Conservation (phyloP, 139 green algal species). For the Pleodorina starrii region DNA sequence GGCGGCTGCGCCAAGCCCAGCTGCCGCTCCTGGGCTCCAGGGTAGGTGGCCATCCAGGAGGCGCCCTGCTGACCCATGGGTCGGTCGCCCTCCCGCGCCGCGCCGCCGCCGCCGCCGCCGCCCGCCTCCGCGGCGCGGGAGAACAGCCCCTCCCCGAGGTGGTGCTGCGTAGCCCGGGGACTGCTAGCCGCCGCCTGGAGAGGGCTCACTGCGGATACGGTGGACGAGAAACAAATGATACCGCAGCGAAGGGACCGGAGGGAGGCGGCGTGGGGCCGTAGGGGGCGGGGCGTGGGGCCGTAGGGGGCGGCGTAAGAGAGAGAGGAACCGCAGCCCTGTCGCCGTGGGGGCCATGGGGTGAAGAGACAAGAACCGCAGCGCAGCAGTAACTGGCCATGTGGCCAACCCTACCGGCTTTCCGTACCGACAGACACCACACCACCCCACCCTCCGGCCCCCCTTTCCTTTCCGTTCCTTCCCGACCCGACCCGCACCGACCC, state of each 20-base stretch:
- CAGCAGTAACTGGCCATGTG: too few species aligned
- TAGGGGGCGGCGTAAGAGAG: too few species aligned
- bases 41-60: too few species aligned
- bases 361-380: too few species aligned
- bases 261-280: too few species aligned
- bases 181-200: constrained; percentile 6
- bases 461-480: neutral
- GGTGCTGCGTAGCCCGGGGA: neutral
- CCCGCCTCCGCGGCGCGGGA: neutral
- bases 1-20: neutral
- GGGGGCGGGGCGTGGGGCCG: too few species aligned
- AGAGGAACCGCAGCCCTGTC: too few species aligned
- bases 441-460: neutral
- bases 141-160: neutral
- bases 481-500: neutral
- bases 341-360: too few species aligned
- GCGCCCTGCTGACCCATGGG: neutral
- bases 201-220: neutral
- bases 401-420: too few species aligned
- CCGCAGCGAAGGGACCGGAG: too few species aligned
- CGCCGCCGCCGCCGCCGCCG: neutral
- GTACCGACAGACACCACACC: too few species aligned
- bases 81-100: neutral
- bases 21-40: neutral
- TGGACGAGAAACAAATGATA: too few species aligned